phyloP scores from a whole-genome alignment of 176 grass and related monocot genomes.

The Ampelocalamus luodianensis region DNA sequence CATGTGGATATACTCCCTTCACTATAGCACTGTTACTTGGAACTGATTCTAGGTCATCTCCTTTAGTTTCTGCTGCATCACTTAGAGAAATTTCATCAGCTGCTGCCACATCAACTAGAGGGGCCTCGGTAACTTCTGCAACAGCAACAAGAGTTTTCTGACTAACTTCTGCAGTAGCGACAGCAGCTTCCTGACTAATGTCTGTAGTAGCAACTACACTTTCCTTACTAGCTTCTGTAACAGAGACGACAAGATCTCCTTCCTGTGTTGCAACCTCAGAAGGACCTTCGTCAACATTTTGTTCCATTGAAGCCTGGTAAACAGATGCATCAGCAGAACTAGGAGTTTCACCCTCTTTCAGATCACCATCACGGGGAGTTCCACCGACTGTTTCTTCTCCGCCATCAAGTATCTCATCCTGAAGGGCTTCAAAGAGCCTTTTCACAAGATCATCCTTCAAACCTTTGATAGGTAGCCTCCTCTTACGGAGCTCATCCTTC shows the following conservation, averaged over 20 bases:
- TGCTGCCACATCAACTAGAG: conserved; percentile 35
- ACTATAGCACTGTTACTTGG: conserved; percentile 8
- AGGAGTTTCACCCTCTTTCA: conserved; percentile 6
- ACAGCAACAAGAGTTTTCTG: conserved; percentile 38
- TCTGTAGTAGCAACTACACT: conserved; percentile 6
- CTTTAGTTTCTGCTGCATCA: conserved; percentile 39
- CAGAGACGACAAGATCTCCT: conserved; percentile 24
- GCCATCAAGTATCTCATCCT: conserved; percentile 37
- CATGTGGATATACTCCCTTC: conserved; percentile 35
- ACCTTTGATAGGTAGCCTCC: conserved; percentile 61
- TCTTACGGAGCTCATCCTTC: conserved; percentile 76
- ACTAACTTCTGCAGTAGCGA: conserved; percentile 13
- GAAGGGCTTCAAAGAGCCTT: conserved; percentile 63
- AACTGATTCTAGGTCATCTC: conserved; percentile 33
- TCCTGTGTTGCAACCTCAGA: conserved; percentile 18
- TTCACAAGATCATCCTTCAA: conserved; percentile 84
- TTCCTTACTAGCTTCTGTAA: conserved; percentile 28
- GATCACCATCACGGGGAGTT: conserved; percentile 11
- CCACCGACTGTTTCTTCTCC: conserved; percentile 36
- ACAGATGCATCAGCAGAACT: conserved; percentile 15
- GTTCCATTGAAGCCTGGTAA: conserved; percentile 34
- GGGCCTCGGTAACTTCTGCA: conserved; percentile 40
- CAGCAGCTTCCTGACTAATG: conserved; percentile 16
- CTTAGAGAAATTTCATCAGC: conserved; percentile 42
- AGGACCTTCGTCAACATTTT: conserved; percentile 34